Conservation (phyloP, 2,329 filamentous ascomycete species). For the Metarhizium humberi region DNA sequence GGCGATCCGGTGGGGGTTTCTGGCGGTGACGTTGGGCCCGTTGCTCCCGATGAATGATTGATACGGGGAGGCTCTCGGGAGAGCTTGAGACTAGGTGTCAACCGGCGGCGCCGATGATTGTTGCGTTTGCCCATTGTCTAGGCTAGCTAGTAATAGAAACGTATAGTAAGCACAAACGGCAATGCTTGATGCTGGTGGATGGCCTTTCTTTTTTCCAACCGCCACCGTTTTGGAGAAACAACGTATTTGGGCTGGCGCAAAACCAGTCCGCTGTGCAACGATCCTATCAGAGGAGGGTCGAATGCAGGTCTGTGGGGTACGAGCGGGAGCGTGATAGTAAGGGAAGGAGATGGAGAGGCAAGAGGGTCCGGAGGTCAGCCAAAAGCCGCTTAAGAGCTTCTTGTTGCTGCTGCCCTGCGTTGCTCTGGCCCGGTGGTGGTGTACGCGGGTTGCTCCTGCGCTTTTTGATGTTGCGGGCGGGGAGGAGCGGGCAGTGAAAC, state of each 20-base stretch:
- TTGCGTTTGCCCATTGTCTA: slow-evolving; percentile 15
- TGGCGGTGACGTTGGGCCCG: slow-evolving; percentile 36
- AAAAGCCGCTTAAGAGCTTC: background rate
- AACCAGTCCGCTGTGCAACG: slow-evolving; percentile 1
- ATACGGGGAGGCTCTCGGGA: slow-evolving; percentile 18
- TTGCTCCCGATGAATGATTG: slow-evolving; percentile 13
- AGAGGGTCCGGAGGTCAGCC: background rate
- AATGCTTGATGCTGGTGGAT: slow-evolving; percentile 5
- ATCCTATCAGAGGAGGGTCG: slow-evolving; percentile 5
- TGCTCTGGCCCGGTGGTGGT: background rate
- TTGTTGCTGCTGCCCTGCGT: background rate
- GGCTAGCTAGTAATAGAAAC: slow-evolving; percentile 6
- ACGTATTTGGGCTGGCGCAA: slow-evolving; percentile 1
- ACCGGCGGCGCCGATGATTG: slow-evolving; percentile 24
- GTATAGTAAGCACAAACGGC: slow-evolving; percentile 5
- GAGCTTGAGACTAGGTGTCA: slow-evolving; percentile 32
- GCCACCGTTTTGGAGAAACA: background rate
- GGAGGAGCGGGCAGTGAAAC: background rate
- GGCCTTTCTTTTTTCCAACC: background rate
- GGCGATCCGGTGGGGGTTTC: slow-evolving; percentile 34
- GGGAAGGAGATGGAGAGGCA: background rate
- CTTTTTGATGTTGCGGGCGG: too few relatives aligned
- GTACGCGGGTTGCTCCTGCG: background rate
- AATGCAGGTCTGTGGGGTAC: slow-evolving; percentile 2
- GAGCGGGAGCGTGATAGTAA: slow-evolving; percentile 1